A percentile compares a stretch with the other conserved stretches of the same genome.
These are phyloP conservation scores for Cutaneotrichosporon sp. DNA, from an alignment of 1,284 basidiomycete genomes.

Conservation along the genomic window DNA sequence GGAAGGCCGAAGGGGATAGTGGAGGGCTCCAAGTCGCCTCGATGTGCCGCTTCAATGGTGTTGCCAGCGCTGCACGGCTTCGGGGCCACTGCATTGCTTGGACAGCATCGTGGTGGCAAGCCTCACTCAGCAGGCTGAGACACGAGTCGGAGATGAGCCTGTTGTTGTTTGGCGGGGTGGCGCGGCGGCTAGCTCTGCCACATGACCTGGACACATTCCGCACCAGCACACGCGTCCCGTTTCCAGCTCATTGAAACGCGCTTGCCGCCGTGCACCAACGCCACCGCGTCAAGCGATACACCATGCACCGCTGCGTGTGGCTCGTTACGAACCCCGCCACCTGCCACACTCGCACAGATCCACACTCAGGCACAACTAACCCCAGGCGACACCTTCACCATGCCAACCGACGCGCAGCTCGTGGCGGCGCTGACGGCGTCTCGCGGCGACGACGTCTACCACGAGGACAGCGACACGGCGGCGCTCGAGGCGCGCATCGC, in stretches of 20 bases:
- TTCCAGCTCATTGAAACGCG: background rate
- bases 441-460: slow-evolving; percentile 59
- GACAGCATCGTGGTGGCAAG: background rate
- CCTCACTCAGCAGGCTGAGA: background rate
- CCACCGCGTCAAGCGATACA: background rate
- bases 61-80: no score
- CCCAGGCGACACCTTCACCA: slow-evolving; percentile 57
- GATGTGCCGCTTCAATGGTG: no score
- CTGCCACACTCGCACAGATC: no score
- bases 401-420: slow-evolving; percentile 58
- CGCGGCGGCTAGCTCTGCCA: background rate
- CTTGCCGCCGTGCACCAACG: background rate
- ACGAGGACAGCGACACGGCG: slow-evolving; percentile 60
- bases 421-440: slow-evolving; percentile 56
- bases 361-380: background rate
- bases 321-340: background rate
- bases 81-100: background rate
- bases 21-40: no score
- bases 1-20: no score
- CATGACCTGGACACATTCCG: background rate
- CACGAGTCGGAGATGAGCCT: background rate
- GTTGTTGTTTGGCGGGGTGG: background rate
- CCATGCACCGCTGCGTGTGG: background rate
- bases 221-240: background rate
- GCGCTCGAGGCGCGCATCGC: slow-evolving; percentile 79